A percentile compares a stretch with the other conserved stretches of the same genome.
phyloP scores from a whole-genome alignment of 768 basidiomycete genomes.

The Suillus weaverae region DNA sequence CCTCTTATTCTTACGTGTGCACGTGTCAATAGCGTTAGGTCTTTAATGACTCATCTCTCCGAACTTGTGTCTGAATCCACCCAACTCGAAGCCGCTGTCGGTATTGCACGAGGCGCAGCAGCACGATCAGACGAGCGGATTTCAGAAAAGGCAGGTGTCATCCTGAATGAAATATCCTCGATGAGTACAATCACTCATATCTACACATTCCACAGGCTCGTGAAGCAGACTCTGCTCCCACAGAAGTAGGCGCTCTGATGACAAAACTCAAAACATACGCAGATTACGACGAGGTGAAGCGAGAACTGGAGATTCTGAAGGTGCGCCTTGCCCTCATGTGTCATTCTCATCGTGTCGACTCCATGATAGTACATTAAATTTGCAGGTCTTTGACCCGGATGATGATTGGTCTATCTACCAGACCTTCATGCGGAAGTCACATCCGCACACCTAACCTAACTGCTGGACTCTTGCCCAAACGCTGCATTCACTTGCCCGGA shows the following conservation, averaged over 20 bases:
- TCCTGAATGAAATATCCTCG: not conserved
- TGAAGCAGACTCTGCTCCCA: not conserved
- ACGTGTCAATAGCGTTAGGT: conserved; percentile 51
- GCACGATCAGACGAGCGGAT: not conserved
- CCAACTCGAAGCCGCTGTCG: conserved; percentile 65
- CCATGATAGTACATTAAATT: conserved; percentile 87
- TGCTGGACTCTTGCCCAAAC: too few species aligned
- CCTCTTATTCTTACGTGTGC: not conserved
- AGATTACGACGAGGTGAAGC: conserved; percentile 97
- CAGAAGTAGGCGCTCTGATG: conserved; percentile 70
- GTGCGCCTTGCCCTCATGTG: conserved; percentile 39
- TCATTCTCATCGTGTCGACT: not conserved
- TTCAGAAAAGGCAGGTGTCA: not conserved
- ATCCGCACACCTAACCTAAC: too few species aligned
- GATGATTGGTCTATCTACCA: conserved; percentile 37
- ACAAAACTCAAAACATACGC: conserved; percentile 66
- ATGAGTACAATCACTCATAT: not conserved
- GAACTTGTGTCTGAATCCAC: conserved; percentile 78
- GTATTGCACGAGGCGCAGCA: conserved; percentile 34
- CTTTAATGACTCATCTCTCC: conserved; percentile 69
- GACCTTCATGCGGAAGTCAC: too few species aligned
- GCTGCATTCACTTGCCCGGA: too few species aligned
- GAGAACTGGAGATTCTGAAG: conserved; percentile 99
- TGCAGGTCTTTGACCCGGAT: conserved; percentile 74
- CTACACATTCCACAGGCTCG: not conserved